Evolutionary conservation across 805 yeast genomes (phyloP).

Genomic region (Zygotorulaspora chibaensis): DNA sequence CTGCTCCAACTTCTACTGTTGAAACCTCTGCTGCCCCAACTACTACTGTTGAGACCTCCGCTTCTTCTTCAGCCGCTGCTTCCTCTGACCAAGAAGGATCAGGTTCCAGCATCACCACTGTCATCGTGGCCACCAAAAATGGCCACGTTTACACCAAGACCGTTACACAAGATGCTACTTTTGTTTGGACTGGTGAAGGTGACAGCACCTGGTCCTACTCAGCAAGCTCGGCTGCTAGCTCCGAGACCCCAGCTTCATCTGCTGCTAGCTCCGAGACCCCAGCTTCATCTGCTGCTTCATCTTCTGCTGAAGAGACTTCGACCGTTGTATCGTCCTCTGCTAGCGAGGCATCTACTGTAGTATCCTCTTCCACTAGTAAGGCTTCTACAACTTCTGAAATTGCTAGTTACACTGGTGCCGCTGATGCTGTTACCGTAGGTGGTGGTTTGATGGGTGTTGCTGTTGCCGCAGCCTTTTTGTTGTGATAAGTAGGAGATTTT

Average conservation of each 20-base stretch:
- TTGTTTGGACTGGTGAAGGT: constrained; percentile 6
- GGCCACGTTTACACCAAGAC: constrained; percentile 13
- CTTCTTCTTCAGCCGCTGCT: background rate
- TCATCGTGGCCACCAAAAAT: constrained; percentile 7
- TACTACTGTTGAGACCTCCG: background rate
- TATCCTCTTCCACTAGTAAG: background rate
- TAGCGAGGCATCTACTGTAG: background rate
- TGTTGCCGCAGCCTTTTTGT: constrained; percentile 5
- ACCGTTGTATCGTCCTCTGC: no score
- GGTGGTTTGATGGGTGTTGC: constrained; percentile 11
- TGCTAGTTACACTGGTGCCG: constrained; percentile 10
- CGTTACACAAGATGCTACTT: constrained; percentile 7
- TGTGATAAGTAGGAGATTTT: no score
- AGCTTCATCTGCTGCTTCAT: background rate
- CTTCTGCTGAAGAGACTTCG: no score
- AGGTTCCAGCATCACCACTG: constrained; percentile 2
- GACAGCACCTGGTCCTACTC: background rate
- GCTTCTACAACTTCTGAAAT: constrained; percentile 4
- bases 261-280: background rate
- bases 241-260: background rate
- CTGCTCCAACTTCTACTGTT: no score
- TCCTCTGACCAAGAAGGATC: background rate
- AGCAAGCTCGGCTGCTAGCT: background rate
- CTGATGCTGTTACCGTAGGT: constrained; percentile 7
- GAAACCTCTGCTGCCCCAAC: constrained; percentile 1